A percentile compares a stretch with the other conserved stretches of the same genome.
Evolutionary conservation across 202 grass and related monocot genomes (phyloP).

Genomic region (Elaeis oleifera): DNA sequence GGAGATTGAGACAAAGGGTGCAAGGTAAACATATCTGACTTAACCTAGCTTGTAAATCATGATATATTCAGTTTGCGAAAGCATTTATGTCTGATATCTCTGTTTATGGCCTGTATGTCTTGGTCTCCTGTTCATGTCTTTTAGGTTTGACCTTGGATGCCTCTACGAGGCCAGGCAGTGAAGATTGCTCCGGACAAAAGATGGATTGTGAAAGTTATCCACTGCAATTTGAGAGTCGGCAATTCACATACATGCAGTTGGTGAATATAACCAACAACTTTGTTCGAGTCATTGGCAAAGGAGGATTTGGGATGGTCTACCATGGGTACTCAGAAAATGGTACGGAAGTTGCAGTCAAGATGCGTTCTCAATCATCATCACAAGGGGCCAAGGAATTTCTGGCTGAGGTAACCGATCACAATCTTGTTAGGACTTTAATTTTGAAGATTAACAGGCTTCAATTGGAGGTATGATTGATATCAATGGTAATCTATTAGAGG

Average conservation of each 20-base stretch:
- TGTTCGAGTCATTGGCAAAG: conserved; percentile 12
- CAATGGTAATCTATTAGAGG: too few species aligned
- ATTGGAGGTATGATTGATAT: too few species aligned
- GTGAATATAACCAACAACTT: conserved; percentile 37
- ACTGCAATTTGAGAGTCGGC: not conserved
- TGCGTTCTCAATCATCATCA: conserved; percentile 26
- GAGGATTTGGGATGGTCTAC: conserved; percentile 43
- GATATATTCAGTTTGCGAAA: too few species aligned
- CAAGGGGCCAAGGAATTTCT: conserved; percentile 28
- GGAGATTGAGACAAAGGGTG: too few species aligned
- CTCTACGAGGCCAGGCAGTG: not conserved
- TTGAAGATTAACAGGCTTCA: too few species aligned
- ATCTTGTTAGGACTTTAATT: not conserved
- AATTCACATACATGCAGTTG: conserved; percentile 32
- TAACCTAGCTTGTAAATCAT: too few species aligned
- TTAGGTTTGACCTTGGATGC: not conserved
- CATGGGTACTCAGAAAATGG: conserved; percentile 22
- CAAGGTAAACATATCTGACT: too few species aligned
- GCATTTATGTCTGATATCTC: not conserved
- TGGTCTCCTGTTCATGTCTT: not conserved
- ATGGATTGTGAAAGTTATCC: not conserved
- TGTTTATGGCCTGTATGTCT: not conserved
- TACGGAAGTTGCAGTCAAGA: conserved; percentile 38
- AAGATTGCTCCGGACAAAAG: not conserved
- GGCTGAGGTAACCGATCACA: conserved; percentile 30